Conservation (phyloP, 1,139 yeast species). For the Taphrina communis region DNA sequence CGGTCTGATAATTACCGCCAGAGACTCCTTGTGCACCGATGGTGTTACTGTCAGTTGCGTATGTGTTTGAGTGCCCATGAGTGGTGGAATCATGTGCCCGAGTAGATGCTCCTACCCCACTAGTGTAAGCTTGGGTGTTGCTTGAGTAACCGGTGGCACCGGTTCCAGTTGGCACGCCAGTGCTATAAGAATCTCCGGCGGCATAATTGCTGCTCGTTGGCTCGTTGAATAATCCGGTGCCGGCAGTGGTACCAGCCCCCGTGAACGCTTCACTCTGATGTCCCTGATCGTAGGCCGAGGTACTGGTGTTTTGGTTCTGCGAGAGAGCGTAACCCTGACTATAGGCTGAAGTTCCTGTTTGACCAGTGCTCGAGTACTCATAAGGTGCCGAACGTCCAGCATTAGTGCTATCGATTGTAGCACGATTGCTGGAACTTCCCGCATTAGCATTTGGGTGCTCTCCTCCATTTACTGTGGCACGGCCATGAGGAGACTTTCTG, state of each 20-base stretch:
- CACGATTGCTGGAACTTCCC: constrained; percentile 1
- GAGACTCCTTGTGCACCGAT: background rate
- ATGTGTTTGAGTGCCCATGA: background rate
- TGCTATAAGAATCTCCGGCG: background rate
- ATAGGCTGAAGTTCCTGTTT: constrained; percentile 2
- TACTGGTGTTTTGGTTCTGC: background rate
- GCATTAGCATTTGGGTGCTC: constrained; percentile 33
- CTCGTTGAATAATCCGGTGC: constrained; percentile 10
- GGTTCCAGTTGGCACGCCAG: constrained; percentile 4
- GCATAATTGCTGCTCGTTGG: background rate
- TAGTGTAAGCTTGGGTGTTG: constrained; percentile 14
- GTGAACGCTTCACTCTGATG: background rate
- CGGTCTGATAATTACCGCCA: background rate
- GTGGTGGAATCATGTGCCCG: background rate
- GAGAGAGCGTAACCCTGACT: constrained; percentile 3
- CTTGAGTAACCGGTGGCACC: constrained; percentile 8
- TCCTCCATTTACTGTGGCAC: constrained; percentile 34
- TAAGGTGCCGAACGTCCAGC: constrained; percentile 30
- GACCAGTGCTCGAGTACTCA: constrained; percentile 25
- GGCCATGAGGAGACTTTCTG: constrained; percentile 35
- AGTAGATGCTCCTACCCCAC: background rate
- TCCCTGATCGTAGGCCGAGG: background rate
- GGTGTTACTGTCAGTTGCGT: constrained; percentile 1
- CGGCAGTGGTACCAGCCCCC: background rate
- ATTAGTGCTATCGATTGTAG: constrained; percentile 27